phyloP scores from a whole-genome alignment of 371 early-diverging fungal species.

The Blakeslea trispora region DNA sequence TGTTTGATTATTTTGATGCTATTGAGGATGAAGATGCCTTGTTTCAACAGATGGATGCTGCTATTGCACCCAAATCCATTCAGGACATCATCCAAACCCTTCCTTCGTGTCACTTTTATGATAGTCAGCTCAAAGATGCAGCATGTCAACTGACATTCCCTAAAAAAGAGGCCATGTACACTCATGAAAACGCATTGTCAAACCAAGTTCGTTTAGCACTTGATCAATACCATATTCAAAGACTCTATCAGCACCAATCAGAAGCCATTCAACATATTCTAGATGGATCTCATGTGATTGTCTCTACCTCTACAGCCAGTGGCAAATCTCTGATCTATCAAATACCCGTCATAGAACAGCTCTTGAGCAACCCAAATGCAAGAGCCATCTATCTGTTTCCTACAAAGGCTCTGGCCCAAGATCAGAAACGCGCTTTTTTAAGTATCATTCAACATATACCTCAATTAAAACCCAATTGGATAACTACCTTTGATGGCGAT shows the following conservation, averaged over 20 bases:
- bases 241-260: constrained; percentile 72
- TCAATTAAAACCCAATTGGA: constrained; percentile 14
- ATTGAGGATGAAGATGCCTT: constrained; percentile 9
- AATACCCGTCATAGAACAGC: constrained; percentile 59
- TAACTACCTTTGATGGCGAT: constrained; percentile 53
- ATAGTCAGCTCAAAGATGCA: constrained; percentile 26
- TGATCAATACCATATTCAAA: constrained; percentile 31
- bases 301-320: constrained; percentile 75
- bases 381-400: constrained; percentile 69
- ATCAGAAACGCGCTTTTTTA: constrained; percentile 63
- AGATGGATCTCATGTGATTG: constrained; percentile 55
- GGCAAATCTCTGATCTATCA: constrained; percentile 85
- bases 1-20: constrained; percentile 5
- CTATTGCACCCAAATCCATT: constrained; percentile 8
- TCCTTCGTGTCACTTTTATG: constrained; percentile 26
- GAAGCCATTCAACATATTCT: constrained; percentile 57
- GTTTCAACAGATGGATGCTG: not conserved
- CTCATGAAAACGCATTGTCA: constrained; percentile 9
- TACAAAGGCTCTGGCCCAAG: constrained; percentile 81
- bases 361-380: constrained; percentile 39
- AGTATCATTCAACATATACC: constrained; percentile 36
- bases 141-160: constrained; percentile 24
- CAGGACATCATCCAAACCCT: too few relatives aligned
- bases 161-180: constrained; percentile 24
- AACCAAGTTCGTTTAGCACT: constrained; percentile 32